A percentile compares a stretch with the other conserved stretches of the same genome.
Evolutionary conservation across 768 basidiomycete genomes (phyloP).

Genomic region (Aureoboletus auriporus): DNA sequence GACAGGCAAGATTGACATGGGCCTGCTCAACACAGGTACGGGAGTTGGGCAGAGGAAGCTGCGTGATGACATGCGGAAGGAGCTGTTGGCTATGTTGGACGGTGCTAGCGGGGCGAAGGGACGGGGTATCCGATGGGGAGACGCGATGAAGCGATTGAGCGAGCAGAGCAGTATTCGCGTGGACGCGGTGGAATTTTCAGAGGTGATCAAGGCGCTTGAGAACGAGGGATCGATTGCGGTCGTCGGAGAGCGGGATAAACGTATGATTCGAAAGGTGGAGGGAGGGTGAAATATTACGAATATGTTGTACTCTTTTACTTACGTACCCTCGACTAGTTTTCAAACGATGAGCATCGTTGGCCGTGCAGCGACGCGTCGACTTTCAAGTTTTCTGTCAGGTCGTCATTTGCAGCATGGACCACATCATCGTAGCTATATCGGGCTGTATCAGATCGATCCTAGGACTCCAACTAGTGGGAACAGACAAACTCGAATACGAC

Average conservation of each 20-base stretch:
- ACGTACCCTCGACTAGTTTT: neutral
- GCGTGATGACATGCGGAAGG: conserved; percentile 86
- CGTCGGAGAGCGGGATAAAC: conserved; percentile 80
- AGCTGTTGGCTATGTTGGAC: conserved; percentile 65
- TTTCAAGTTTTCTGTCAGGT: neutral
- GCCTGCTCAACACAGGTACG: conserved; percentile 90
- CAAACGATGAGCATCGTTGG: conserved; percentile 2
- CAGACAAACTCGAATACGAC: neutral
- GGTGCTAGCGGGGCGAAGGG: conserved; percentile 42
- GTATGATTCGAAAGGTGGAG: conserved; percentile 73
- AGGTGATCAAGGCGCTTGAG: conserved; percentile 74
- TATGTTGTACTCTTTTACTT: conserved; percentile 4
- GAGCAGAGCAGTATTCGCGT: conserved; percentile 83
- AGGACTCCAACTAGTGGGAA: neutral
- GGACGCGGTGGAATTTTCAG: conserved; percentile 75
- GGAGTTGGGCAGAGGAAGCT: conserved; percentile 81
- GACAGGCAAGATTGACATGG: conserved; percentile 97
- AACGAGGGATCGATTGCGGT: conserved; percentile 86
- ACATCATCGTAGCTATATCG: conserved; percentile 13
- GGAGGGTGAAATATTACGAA: conserved; percentile 18
- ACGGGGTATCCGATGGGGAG: conserved; percentile 73
- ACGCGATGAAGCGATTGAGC: conserved; percentile 73
- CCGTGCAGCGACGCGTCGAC: neutral
- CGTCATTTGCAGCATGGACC: no score
- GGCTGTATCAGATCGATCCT: conserved; percentile 1